Evolutionary conservation across 768 basidiomycete species (phyloP), one percentile per base, ranked within the genome.

Genomic region (Lepiota brunneoincarnata): DNA sequence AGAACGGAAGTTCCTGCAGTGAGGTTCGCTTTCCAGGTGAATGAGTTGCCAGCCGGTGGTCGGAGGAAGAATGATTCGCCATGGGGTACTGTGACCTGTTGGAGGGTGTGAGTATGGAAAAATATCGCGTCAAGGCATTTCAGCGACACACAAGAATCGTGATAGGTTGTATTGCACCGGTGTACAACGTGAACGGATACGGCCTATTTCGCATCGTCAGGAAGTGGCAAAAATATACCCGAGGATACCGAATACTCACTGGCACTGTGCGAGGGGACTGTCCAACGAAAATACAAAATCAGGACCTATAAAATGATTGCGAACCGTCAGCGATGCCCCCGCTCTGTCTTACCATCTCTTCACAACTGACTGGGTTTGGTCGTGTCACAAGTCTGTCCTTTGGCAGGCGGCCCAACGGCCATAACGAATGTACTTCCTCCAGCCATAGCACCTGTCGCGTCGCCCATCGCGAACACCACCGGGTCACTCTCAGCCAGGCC

Each of bases 231-330:
- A 26, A 2, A 17, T 15, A 36, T 28, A 28, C 37, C 31, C 7
- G 7, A 31, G 4, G 21, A 15, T n/a, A 14, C 35, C 3, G 23
- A 12, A 6, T 14, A 63, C 61, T 61, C 46, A 68, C 68, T 59
- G 58, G 66, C 68, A 69, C 49, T 68, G 63, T 17, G 46, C 23
- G n/a, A 69, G 49, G 35, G 61, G 51, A 6, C 48, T 38, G 28
- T 68, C 61, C n/a, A 64, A 44, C 4, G 63, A 62, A 47, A 61
- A 69, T 40, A 65, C 62, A 53, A 69, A 69, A 46, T 64, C 63
- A 6, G 60, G 39, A 11, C 54, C 68, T 69, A 41, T 6, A 14
- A 35, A 14, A n/a, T 12, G 21, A 21, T 31, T 11, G 46, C 14
- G n/a, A 38, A 23, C n/a, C 17, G 23, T 20, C 2, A 50, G 6